A percentile compares a stretch with the other conserved stretches of the same genome.
These are phyloP conservation scores for Prunus mira DNA, from an alignment of 306 rosid genomes.

Conservation along the genomic window DNA sequence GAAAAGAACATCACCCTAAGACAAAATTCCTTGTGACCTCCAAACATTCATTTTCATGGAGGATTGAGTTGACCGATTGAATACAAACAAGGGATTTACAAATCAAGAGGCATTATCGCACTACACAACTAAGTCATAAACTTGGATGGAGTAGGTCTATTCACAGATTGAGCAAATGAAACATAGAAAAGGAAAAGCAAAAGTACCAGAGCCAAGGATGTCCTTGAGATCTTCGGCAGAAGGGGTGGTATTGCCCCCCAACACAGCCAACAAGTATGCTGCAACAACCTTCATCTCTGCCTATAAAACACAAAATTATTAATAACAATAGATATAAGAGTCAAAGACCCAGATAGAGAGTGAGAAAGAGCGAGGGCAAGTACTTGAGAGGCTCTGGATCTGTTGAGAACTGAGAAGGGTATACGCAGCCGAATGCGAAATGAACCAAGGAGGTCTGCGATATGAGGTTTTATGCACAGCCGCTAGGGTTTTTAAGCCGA, in stretches of 20 bases:
- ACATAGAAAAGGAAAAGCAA: neutral
- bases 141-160: neutral
- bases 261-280: constrained; percentile 42
- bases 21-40: neutral
- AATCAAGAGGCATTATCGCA: neutral
- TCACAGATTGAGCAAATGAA: neutral
- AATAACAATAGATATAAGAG: neutral
- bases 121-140: neutral
- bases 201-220: constrained; percentile 41
- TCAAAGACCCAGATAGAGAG: neutral
- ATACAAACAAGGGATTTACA: neutral
- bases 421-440: neutral
- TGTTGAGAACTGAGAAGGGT: neutral
- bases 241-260: constrained; percentile 49
- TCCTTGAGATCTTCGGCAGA: constrained; percentile 34
- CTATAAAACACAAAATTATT: neutral
- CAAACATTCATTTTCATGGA: neutral
- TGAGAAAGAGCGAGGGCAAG: neutral
- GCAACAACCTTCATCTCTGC: constrained; percentile 42
- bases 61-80: neutral
- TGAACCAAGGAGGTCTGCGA: neutral
- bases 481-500: constrained; percentile 9
- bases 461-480: neutral
- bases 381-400: constrained; percentile 22
- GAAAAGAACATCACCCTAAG: neutral